These are phyloP conservation scores for Pelargonium fulgidum DNA, from an alignment of 441 rosid species.

Conservation along the genomic window DNA sequence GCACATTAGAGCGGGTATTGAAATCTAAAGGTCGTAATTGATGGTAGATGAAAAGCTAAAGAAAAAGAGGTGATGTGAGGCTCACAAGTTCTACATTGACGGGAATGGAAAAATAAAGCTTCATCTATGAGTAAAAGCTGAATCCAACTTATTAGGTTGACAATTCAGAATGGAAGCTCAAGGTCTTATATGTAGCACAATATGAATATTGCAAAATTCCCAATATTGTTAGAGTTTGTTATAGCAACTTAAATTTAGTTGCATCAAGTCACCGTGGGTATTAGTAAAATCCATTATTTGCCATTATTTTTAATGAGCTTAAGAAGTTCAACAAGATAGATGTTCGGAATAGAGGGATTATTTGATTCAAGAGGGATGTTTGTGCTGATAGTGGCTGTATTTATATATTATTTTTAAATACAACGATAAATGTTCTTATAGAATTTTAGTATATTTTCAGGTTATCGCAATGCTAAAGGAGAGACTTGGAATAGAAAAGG, in stretches of 20 bases:
- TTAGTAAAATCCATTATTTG: not conserved
- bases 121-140: no score
- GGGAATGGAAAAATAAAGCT: no score
- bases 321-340: not conserved
- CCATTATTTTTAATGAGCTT: not conserved
- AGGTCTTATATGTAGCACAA: no score
- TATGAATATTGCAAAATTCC: no score
- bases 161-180: no score
- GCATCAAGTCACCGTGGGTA: not conserved
- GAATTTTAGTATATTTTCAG: constrained; percentile 33
- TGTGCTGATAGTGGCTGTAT: not conserved
- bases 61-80: no score
- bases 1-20: no score
- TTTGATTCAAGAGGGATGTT: not conserved
- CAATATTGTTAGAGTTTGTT: not conserved
- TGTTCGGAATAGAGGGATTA: not conserved
- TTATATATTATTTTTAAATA: not conserved
- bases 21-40: no score
- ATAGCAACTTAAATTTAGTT: not conserved
- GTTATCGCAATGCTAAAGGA: constrained; percentile 74
- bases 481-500: constrained; percentile 66
- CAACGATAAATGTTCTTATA: not conserved
- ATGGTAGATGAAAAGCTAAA: no score
- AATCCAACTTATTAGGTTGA: no score
- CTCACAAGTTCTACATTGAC: no score